A percentile compares a stretch with the other conserved stretches of the same genome.
These are phyloP conservation scores for Botrytis medusae DNA, from an alignment of 2,329 filamentous ascomycete genomes.

Conservation along the genomic window DNA sequence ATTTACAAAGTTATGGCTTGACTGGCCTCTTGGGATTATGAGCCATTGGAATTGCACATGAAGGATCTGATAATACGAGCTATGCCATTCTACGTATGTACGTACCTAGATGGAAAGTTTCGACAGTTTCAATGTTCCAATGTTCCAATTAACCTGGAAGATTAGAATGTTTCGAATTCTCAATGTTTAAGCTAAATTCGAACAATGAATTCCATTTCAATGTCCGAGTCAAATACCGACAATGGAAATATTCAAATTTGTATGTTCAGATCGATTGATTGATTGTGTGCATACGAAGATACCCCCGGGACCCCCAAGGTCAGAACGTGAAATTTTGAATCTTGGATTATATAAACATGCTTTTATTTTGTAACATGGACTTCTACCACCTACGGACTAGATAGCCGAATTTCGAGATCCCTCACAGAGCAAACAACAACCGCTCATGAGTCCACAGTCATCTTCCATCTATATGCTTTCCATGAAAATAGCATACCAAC, in stretches of 20 bases:
- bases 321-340: background rate
- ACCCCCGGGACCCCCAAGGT: no score
- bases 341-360: background rate
- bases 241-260: no score
- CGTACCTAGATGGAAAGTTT: background rate
- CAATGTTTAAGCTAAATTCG: background rate
- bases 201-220: background rate
- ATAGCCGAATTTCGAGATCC: conserved; percentile 4
- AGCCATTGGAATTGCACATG: background rate
- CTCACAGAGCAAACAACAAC: background rate
- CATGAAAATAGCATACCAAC: conserved; percentile 1
- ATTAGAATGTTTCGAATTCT: background rate
- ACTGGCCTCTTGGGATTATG: background rate
- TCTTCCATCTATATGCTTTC: conserved; percentile 7
- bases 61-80: background rate
- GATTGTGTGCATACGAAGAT: no score
- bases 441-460: background rate
- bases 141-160: background rate
- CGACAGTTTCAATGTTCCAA: background rate
- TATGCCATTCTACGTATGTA: background rate
- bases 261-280: no score
- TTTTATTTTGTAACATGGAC: background rate
- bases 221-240: background rate
- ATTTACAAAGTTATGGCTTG: background rate
- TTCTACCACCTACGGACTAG: background rate